Base-by-base conservation (phyloP, 78 protist genomes). In the Dictyostelium capitatum region DNA sequence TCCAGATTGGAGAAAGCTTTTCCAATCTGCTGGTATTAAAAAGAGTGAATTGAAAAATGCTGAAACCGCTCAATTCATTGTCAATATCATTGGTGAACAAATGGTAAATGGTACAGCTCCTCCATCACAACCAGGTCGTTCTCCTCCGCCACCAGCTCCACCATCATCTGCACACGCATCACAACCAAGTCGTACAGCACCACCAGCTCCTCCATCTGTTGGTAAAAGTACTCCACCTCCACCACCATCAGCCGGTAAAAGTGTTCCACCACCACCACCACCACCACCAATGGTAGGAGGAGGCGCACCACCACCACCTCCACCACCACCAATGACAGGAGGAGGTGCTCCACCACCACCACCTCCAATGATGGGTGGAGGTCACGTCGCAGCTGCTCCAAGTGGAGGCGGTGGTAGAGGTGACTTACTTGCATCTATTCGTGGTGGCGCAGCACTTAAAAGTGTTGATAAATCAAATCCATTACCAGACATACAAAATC, bases 21-120 rank as follows among this genome's bases (percentile, higher is more conserved):
- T 95, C 82, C 87, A 95, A 78, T 54, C 70, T 43, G 97, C 97
- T 48, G 97, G 97, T 73, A 81, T 95, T 79, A 95, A 82, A 7
- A 95, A 95, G 79, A 53, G 51, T 79, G 97, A 95, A 62, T 23
- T 95, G 14, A 95, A 95, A 79, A 72, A 95, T 79, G 84, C 77
- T 12, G 95, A 95, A 23, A 95, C 97, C 23, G 95, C 95, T 28
- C 79, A 83, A 32, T 89, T 95, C 74, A 72, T 95, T 56, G 89
- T 95, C 78, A 50, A 91, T 56, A 62, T 95, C 54, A 84, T 89
- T 57, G 90, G 82, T 69, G 97, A 95, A 32, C 53, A 56, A 46
- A 11, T 87, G 70, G 92, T 82, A n/a, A 10, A 10, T 5, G 48
- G 56, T 47, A 15, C 54, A 4, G 47, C 82, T 0, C 41, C 74